Evolutionary conservation across 495 filamentous ascomycete genomes (phyloP).

Genomic region (Neurospora tetraspora): DNA sequence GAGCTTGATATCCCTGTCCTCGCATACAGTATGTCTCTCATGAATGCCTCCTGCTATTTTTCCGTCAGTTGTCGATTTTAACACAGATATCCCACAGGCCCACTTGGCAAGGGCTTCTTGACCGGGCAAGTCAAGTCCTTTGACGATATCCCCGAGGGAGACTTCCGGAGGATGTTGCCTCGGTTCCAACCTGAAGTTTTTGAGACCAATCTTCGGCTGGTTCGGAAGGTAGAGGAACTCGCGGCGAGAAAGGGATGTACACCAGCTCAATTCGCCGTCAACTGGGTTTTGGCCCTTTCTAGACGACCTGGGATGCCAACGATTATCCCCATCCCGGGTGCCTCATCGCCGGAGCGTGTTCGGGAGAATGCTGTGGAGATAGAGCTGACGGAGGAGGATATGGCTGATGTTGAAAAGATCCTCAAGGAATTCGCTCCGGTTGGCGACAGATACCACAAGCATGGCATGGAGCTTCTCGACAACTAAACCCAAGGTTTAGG

Average conservation of each 20-base stretch:
- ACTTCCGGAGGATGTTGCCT: slow-evolving; percentile 44
- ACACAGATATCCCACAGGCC: slow-evolving; percentile 5
- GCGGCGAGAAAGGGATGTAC: slow-evolving; percentile 61
- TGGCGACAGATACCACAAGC: slow-evolving; percentile 30
- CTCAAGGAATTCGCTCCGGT: slow-evolving; percentile 26
- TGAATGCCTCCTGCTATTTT: neutral
- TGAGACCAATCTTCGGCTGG: slow-evolving; percentile 64
- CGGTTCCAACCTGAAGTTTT: slow-evolving; percentile 64
- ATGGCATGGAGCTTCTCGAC: slow-evolving; percentile 9
- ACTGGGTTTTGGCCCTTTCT: slow-evolving; percentile 52
- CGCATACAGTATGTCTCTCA: slow-evolving; percentile 47
- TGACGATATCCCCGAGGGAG: slow-evolving; percentile 53
- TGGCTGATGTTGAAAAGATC: slow-evolving; percentile 37
- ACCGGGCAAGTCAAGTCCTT: slow-evolving; percentile 55
- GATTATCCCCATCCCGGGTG: slow-evolving; percentile 79
- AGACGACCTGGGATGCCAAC: slow-evolving; percentile 50
- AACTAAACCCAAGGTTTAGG: neutral
- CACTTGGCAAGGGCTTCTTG: slow-evolving; percentile 22
- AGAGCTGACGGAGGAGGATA: slow-evolving; percentile 36
- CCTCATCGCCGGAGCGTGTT: slow-evolving; percentile 38
- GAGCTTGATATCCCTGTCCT: slow-evolving; percentile 64
- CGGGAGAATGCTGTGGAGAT: slow-evolving; percentile 41
- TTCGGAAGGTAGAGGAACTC: slow-evolving; percentile 53
- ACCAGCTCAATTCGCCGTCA: slow-evolving; percentile 65
- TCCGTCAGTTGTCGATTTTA: slow-evolving; percentile 2